These are phyloP conservation scores for Paraurostyla sp. DNA, from an alignment of 73 alveolate genomes.

Conservation along the genomic window DNA sequence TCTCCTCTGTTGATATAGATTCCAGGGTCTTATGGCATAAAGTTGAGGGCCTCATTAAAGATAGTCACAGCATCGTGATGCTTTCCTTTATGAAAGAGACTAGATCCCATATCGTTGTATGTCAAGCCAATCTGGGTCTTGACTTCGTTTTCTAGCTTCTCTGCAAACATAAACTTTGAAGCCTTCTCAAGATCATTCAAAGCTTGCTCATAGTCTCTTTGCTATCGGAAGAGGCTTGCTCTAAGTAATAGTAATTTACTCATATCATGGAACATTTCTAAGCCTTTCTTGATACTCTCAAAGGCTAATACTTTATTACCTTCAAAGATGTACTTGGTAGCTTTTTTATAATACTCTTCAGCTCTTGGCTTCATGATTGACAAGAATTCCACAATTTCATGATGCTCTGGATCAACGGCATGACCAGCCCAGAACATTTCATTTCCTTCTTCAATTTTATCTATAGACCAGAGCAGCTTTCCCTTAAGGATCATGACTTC, in stretches of 20 bases:
- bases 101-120: conserved; percentile 81
- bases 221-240: conserved; percentile 76
- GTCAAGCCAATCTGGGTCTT: conserved; percentile 81
- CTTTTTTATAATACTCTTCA: conserved; percentile 79
- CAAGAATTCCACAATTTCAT: conserved; percentile 80
- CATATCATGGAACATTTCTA: conserved; percentile 77
- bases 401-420: conserved; percentile 80
- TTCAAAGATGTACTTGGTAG: conserved; percentile 73
- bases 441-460: conserved; percentile 81
- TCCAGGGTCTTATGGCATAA: conserved; percentile 82
- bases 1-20: conserved; percentile 81
- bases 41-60: conserved; percentile 82
- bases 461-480: conserved; percentile 80
- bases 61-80: conserved; percentile 82
- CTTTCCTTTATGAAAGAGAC: conserved; percentile 64
- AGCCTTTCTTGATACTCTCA: conserved; percentile 75
- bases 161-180: conserved; percentile 79
- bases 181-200: conserved; percentile 83
- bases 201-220: conserved; percentile 77
- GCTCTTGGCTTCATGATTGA: conserved; percentile 84
- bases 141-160: conserved; percentile 76
- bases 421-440: conserved; percentile 85
- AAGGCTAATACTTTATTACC: conserved; percentile 70
- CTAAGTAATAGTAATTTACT: conserved; percentile 75
- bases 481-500: conserved; percentile 83